Conservation (phyloP, 768 basidiomycete species). For the Leccinum fibrillosum region DNA sequence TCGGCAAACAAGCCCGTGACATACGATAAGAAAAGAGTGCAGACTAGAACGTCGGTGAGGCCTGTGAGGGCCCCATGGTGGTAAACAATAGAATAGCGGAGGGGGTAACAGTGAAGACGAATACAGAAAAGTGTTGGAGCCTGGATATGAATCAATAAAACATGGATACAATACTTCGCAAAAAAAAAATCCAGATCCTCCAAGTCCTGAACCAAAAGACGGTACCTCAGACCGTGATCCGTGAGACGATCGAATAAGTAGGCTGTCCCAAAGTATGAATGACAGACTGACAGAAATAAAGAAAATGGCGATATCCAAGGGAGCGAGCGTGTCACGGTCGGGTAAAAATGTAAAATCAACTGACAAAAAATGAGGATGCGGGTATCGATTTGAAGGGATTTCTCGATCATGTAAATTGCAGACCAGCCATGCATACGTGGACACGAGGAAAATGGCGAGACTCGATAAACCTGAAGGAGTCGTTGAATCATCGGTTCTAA, state of each 20-base stretch:
- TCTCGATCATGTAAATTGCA: slow-evolving; percentile 6
- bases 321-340: background rate
- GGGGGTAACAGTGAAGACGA: background rate
- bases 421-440: background rate
- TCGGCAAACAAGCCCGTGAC: slow-evolving; percentile 10
- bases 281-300: background rate
- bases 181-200: background rate
- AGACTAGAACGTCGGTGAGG: background rate
- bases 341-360: background rate
- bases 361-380: background rate
- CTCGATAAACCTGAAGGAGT: background rate
- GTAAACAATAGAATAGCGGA: background rate
- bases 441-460: background rate
- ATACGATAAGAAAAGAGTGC: background rate
- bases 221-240: background rate
- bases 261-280: background rate
- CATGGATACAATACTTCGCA: background rate
- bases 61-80: no score
- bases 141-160: background rate
- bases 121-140: background rate
- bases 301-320: background rate
- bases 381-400: slow-evolving; percentile 14
- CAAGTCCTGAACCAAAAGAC: background rate
- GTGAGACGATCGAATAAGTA: background rate
- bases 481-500: slow-evolving; percentile 1